Evolutionary conservation across 129 eudicot species (phyloP), one percentile per base, ranked within the genome.

Genomic region (Mikania micrantha): DNA sequence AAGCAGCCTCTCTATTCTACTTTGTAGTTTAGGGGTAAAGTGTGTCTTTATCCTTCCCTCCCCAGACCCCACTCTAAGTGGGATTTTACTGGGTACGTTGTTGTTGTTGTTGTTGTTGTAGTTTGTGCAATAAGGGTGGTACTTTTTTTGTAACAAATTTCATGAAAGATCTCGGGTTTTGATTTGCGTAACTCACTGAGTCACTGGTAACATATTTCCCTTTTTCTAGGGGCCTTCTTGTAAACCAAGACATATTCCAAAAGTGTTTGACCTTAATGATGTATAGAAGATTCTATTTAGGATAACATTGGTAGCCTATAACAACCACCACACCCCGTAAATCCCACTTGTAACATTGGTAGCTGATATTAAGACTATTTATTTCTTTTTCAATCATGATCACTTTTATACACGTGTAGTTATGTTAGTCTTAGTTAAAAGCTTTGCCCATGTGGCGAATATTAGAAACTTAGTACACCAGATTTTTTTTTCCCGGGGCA

Each of bases 401-500:
- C 57, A 65, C 50, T 7, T 68, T 21, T 34, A 35, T 16, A 16
- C 22, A n/a, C n/a, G n/a, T n/a, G n/a, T n/a, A n/a, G n/a, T 68
- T 19, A 12, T 49, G 32, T 66, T 29, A 48, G 3, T 50, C 24
- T 25, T 74, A 44, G 58, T 27, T 54, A 49, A 7, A 17, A 40
- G 41, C 25, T 20, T 29, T 42, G 11, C n/a, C 22, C 61, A 7
- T 44, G 47, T 21, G 29, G 20, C 40, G 31, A 34, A 31, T 56
- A 12, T 57, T 22, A 24, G 70, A 77, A 70, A 49, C 39, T 21
- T 48, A 49, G 21, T 38, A 52, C 15, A 62, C 45, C 44, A 35
- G 44, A 16, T n/a, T 66, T 13, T 38, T 57, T 49, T 68, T 45
- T 9, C 38, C 0, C 64, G 62, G 50, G 81, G 79, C 85, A 93